Percentiles rank a stretch among this genome's conserved stretches.
These are phyloP conservation scores for Fragilariopsis cylindrus DNA, from an alignment of 108 stramenopile genomes.

Conservation along the genomic window DNA sequence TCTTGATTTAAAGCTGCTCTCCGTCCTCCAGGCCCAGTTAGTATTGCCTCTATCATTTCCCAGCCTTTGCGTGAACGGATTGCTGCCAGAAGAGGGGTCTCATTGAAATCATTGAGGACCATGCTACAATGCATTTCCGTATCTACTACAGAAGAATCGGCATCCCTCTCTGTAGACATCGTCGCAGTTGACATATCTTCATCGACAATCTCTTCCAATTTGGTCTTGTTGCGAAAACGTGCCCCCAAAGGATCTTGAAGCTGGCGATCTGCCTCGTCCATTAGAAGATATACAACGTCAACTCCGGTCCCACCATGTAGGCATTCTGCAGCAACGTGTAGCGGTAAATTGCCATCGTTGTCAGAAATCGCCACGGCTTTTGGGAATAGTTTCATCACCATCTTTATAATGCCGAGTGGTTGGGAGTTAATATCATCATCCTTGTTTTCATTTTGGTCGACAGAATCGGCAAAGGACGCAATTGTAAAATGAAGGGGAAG, in stretches of 20 bases:
- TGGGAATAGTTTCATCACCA: slow-evolving; percentile 65
- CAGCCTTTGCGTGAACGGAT: slow-evolving; percentile 62
- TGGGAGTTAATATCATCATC: slow-evolving; percentile 14
- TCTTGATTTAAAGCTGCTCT: slow-evolving; percentile 50
- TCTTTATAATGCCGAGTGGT: slow-evolving; percentile 30
- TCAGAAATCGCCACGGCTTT: slow-evolving; percentile 68
- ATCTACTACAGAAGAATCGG: slow-evolving; percentile 18
- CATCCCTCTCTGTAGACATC: slow-evolving; percentile 22
- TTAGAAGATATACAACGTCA: slow-evolving; percentile 63
- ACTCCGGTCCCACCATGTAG: slow-evolving; percentile 64
- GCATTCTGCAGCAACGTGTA: slow-evolving; percentile 69
- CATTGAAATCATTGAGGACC: slow-evolving; percentile 64
- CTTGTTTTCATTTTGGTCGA: slow-evolving; percentile 11
- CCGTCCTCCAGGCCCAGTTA: slow-evolving; percentile 58
- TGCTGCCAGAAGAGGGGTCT: slow-evolving; percentile 66
- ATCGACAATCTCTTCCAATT: slow-evolving; percentile 42
- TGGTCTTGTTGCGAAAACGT: slow-evolving; percentile 46
- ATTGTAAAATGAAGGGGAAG: slow-evolving; percentile 79
- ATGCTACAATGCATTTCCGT: slow-evolving; percentile 43
- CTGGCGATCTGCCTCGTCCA: slow-evolving; percentile 65
- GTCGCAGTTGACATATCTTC: slow-evolving; percentile 28
- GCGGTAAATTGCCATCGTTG: slow-evolving; percentile 82
- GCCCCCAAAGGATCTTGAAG: slow-evolving; percentile 37
- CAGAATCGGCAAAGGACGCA: slow-evolving; percentile 28
- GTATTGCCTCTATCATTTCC: slow-evolving; percentile 72